A percentile compares a stretch with the other conserved stretches of the same genome.
Evolutionary conservation across 257 asterid genomes (phyloP).

Genomic region (Anisodus tanguticus): DNA sequence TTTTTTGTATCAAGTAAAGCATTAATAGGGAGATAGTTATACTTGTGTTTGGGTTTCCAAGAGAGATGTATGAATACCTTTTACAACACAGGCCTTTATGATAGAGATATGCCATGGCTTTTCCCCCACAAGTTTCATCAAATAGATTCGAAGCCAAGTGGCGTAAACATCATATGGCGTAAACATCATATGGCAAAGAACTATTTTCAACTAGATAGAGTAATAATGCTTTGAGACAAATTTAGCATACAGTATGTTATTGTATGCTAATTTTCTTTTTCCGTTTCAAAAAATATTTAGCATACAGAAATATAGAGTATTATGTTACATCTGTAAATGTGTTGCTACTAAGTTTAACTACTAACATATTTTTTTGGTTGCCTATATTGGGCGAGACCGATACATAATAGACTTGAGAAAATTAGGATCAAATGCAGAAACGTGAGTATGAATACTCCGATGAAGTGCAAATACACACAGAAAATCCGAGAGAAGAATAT

Average conservation of each 20-base stretch:
- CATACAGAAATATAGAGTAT: neutral
- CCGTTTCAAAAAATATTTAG: neutral
- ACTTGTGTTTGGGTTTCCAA: slow-evolving; percentile 7
- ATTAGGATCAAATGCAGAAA: slow-evolving; percentile 11
- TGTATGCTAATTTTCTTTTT: neutral
- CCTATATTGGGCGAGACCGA: neutral
- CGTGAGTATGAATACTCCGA: slow-evolving; percentile 2
- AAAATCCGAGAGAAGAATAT: neutral
- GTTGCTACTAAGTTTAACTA: neutral
- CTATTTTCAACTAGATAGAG: neutral
- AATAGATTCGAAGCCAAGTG: neutral
- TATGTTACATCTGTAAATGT: neutral
- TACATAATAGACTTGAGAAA: neutral
- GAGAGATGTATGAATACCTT: neutral
- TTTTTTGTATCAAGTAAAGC: too few species aligned
- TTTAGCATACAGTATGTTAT: neutral
- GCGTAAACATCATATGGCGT: neutral
- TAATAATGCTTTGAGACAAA: slow-evolving; percentile 1
- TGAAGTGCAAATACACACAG: slow-evolving; percentile 14
- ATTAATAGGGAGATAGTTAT: neutral
- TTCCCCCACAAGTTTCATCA: neutral
- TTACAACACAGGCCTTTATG: slow-evolving; percentile 15
- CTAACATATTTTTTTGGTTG: neutral
- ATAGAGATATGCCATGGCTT: neutral
- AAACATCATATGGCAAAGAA: slow-evolving; percentile 13